phyloP scores from a whole-genome alignment of 164 flowering plant genomes.

The Amborella trichopoda region DNA sequence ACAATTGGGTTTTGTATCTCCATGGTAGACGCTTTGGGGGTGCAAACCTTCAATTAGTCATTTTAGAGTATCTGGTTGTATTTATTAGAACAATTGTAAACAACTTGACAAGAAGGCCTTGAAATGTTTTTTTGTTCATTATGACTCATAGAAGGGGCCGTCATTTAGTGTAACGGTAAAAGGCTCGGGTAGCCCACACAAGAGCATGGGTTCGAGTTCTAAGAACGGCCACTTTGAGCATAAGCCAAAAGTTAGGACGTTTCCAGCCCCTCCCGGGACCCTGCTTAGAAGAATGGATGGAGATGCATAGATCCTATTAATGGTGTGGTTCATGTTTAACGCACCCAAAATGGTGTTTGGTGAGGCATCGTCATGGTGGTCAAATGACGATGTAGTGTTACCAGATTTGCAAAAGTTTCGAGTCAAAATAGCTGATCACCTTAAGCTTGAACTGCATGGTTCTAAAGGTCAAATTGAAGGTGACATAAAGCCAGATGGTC shows the following conservation, averaged over 20 bases:
- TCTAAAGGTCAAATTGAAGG: background rate
- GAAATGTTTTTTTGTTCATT: slow-evolving; percentile 8
- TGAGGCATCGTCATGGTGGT: slow-evolving; percentile 13
- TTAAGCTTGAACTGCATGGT: too few relatives aligned
- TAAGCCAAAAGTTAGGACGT: too few relatives aligned
- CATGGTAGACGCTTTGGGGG: background rate
- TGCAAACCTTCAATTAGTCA: background rate
- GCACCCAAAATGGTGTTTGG: slow-evolving; percentile 14
- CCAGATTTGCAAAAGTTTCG: background rate
- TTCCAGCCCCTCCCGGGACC: too few relatives aligned
- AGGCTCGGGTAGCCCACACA: too few relatives aligned
- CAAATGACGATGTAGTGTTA: background rate
- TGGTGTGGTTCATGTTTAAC: too few relatives aligned
- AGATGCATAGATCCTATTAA: slow-evolving; percentile 15
- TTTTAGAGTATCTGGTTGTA: slow-evolving; percentile 1
- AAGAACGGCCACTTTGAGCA: too few relatives aligned
- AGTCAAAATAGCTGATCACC: background rate
- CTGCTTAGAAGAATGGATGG: too few relatives aligned
- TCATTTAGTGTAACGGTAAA: too few relatives aligned
- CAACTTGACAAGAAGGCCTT: slow-evolving; percentile 11
- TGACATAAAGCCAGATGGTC: background rate
- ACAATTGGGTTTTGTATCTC: background rate
- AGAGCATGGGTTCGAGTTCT: too few relatives aligned
- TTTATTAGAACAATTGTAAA: slow-evolving; percentile 10
- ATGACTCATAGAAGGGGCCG: too few relatives aligned